Percentiles rank a stretch among this genome's conserved stretches.
Evolutionary conservation across 257 asterid genomes (phyloP).

Genomic region (Nicotiana tabacum): DNA sequence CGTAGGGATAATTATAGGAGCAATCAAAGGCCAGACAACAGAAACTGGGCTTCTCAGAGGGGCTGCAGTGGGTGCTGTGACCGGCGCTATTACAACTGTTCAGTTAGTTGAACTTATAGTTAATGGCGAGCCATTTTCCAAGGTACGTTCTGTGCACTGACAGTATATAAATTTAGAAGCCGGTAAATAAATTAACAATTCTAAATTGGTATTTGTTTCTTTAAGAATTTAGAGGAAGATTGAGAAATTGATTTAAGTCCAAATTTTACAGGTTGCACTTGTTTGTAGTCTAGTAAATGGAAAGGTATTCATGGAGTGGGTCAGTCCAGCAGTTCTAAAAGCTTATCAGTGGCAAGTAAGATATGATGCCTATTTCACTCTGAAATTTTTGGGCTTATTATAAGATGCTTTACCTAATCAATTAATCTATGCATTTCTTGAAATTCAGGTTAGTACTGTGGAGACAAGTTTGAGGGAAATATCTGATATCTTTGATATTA

Average conservation of each 20-base stretch:
- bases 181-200: not conserved
- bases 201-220: not conserved
- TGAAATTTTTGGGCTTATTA: not conserved
- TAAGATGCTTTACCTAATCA: not conserved
- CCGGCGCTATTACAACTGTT: conserved; percentile 84
- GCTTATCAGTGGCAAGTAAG: conserved; percentile 94
- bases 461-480: conserved; percentile 69
- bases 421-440: not conserved
- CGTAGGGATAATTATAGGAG: conserved; percentile 70
- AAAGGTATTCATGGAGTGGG: conserved; percentile 97
- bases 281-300: conserved; percentile 78
- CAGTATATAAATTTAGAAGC: not conserved
- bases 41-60: conserved; percentile 87
- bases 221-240: not conserved
- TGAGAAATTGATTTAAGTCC: not conserved
- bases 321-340: conserved; percentile 86
- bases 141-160: conserved; percentile 33
- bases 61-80: conserved; percentile 78
- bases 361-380: not conserved
- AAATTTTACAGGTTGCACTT: conserved; percentile 65
- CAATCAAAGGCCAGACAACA: conserved; percentile 88
- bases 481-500: conserved; percentile 76
- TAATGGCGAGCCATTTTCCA: conserved; percentile 81
- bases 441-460: conserved; percentile 55
- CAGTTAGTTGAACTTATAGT: conserved; percentile 69